Conservation (phyloP, 2,329 filamentous ascomycete genomes). For the Raffaelea deltoideospora region DNA sequence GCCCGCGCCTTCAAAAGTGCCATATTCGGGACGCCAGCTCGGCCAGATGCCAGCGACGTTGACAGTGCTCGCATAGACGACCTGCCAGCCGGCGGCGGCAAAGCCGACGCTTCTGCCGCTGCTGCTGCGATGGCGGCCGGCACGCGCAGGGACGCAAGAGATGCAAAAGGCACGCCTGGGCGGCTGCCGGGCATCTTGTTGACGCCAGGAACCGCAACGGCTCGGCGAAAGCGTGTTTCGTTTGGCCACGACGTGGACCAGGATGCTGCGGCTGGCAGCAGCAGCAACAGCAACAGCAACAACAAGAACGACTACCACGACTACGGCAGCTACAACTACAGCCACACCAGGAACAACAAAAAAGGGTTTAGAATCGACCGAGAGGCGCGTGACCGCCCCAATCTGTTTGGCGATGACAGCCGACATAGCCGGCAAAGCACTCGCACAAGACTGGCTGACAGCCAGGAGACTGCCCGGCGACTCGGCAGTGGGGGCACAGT, state of each 20-base stretch:
- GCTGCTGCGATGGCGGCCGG: not conserved
- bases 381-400: conserved; percentile 7
- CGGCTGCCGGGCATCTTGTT: conserved; percentile 42
- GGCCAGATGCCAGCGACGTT: conserved; percentile 11
- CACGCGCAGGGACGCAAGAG: not conserved
- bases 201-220: conserved; percentile 46
- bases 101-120: conserved; percentile 13
- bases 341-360: conserved; percentile 9
- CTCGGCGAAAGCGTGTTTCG: conserved; percentile 48
- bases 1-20: conserved; percentile 49
- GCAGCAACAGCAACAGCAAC: conserved; percentile 12
- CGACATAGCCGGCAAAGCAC: conserved; percentile 7
- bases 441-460: conserved; percentile 28
- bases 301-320: conserved; percentile 20
- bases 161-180: conserved; percentile 1
- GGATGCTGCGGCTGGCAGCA: conserved; percentile 20
- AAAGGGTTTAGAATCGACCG: conserved; percentile 13
- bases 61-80: not conserved
- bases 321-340: conserved; percentile 13
- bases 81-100: conserved; percentile 2
- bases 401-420: conserved; percentile 5
- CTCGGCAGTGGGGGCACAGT: too few relatives aligned
- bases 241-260: conserved; percentile 42
- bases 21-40: conserved; percentile 43
- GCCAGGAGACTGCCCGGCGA: conserved; percentile 25